Base-by-base conservation (phyloP, 2,329 filamentous ascomycete genomes). In the Verticillium isaacii region DNA sequence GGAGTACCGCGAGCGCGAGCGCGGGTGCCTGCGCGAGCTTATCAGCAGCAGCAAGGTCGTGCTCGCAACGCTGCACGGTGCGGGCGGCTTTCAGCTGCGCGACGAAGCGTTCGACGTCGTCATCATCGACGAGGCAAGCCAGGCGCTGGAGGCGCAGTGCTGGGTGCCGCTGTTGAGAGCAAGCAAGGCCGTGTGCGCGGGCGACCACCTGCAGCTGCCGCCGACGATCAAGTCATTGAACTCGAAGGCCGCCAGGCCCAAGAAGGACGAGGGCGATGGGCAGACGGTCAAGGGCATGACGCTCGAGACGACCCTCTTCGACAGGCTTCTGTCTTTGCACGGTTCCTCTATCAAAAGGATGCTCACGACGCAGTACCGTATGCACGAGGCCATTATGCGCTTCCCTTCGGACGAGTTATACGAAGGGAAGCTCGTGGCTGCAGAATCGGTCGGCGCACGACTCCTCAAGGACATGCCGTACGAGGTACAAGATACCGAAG, bases 361-460 rank as follows among this genome's bases (percentile, higher is more conserved):
- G 91, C 85, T 99, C 29, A 98, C 92, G 4, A 96, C 90, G 5
- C 95, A 99, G 77, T 99, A 99, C 74, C 92, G 95, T 41, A 99
- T 99, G 95, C 93, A 99, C 72, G 90, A 96, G 71, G 87, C 82
- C 60, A 98, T 99, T 69, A 98, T 98, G 93, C 84, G 87, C 7
- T 99, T 97, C 70, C 94, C 95, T 0, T 97, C 94, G 0, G 85
- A 91, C 64, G 89, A 94, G 71, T 82, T 98, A 12, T 99, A 99
- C 76, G 91, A 92, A 64, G 86, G 85, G 2, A 89, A 89, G 69
- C 84, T 99, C 1, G 78, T 93, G 2, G 94, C 95, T 0, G 93
- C 90, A 1, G 91, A 94, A 5, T 80, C 82, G 0, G 95, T 98
- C 64, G 90, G 89, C 72, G 78, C 77, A 5, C 86, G 93, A 17